Evolutionary conservation across 2,329 filamentous ascomycete species (phyloP).

Genomic region (Penicillium sp.): DNA sequence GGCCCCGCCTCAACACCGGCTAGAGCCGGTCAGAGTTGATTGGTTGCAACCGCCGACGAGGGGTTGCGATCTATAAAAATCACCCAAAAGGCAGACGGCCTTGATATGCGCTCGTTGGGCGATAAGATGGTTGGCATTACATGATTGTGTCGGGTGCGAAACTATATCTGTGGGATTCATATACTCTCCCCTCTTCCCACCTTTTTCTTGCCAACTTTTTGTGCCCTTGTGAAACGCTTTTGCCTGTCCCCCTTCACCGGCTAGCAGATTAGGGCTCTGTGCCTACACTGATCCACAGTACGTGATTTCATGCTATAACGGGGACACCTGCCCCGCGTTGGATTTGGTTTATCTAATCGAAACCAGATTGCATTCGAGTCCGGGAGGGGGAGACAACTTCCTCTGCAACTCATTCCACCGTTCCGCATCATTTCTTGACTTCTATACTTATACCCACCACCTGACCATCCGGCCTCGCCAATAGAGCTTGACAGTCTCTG

Average conservation of each 20-base stretch:
- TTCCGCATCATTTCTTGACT: not conserved
- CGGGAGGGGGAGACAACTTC: not conserved
- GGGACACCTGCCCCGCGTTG: conserved; percentile 23
- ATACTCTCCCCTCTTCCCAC: not conserved
- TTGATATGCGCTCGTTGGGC: conserved; percentile 11
- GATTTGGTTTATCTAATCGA: conserved; percentile 21
- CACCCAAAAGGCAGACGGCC: not conserved
- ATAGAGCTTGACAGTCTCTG: conserved; percentile 10
- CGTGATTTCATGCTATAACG: conserved; percentile 7
- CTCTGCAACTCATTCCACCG: not conserved
- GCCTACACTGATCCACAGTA: conserved; percentile 22
- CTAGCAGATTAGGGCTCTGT: conserved; percentile 4
- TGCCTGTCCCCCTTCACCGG: conserved; percentile 6
- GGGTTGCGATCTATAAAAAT: conserved; percentile 27
- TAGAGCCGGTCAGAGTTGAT: conserved; percentile 23
- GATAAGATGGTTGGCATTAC: conserved; percentile 25
- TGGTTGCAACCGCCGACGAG: conserved; percentile 21
- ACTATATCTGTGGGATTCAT: conserved; percentile 14
- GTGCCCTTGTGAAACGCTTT: not conserved
- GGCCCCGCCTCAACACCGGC: conserved; percentile 20
- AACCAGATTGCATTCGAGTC: not conserved
- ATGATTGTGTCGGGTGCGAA: conserved; percentile 1
- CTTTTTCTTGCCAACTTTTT: not conserved
- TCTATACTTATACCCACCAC: conserved; percentile 1
- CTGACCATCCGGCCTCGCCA: conserved; percentile 6